A percentile compares a stretch with the other conserved stretches of the same genome.
Evolutionary conservation across 2,329 filamentous ascomycete genomes (phyloP).

Genomic region (Penicillium sp.): DNA sequence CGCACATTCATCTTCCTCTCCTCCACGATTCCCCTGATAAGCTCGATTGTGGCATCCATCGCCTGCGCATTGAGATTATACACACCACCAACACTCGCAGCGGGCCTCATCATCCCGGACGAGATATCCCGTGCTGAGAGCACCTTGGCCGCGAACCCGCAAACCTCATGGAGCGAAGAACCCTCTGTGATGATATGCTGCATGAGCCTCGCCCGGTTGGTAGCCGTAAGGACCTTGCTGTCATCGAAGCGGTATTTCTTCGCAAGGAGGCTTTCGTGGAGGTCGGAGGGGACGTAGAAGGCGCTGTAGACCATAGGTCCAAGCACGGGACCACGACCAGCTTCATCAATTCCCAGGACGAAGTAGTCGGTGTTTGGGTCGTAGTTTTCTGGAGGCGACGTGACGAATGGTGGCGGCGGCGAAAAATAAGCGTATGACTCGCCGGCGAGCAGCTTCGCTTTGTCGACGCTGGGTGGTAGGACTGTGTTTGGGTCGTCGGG

Average conservation of each 20-base stretch:
- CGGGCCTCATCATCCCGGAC: conserved; percentile 72
- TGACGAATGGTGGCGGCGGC: conserved; percentile 66
- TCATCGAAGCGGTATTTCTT: conserved; percentile 87
- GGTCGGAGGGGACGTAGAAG: conserved; percentile 72
- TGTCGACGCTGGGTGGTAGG: conserved; percentile 72
- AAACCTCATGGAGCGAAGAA: conserved; percentile 63
- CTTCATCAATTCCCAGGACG: conserved; percentile 89
- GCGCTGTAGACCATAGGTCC: conserved; percentile 72
- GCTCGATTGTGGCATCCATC: conserved; percentile 83
- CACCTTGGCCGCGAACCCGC: conserved; percentile 82
- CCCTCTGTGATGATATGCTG: conserved; percentile 70
- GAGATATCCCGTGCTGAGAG: conserved; percentile 85
- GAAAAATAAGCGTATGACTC: conserved; percentile 75
- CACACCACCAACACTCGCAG: conserved; percentile 60
- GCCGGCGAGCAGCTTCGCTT: conserved; percentile 62
- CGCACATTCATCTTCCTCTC: conserved; percentile 75
- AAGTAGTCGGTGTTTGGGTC: conserved; percentile 10
- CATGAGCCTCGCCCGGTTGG: conserved; percentile 76
- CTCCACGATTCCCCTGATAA: conserved; percentile 78
- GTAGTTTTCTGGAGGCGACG: conserved; percentile 24
- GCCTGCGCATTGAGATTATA: conserved; percentile 98
- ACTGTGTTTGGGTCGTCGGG: conserved; percentile 49
- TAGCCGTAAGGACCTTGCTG: conserved; percentile 85
- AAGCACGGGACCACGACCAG: conserved; percentile 90
- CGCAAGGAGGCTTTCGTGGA: conserved; percentile 74